Conservation (phyloP, 805 yeast genomes). For the Pichia heedii region DNA sequence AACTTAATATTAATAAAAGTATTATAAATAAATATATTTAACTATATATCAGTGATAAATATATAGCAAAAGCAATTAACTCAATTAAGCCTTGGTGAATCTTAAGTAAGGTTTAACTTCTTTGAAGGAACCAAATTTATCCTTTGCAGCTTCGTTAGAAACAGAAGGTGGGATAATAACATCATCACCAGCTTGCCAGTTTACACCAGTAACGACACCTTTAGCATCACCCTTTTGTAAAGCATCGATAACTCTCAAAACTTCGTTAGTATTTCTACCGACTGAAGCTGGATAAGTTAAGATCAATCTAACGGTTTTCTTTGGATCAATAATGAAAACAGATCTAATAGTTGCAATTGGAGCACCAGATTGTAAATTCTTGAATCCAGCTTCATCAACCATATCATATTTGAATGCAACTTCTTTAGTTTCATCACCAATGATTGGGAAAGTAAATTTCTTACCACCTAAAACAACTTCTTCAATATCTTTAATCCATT, state of each 20-base stretch:
- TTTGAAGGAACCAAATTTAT: constrained; percentile 78
- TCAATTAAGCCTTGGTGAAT: constrained; percentile 32
- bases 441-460: constrained; percentile 78
- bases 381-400: constrained; percentile 80
- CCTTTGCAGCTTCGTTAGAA: constrained; percentile 66
- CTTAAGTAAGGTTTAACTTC: constrained; percentile 89
- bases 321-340: constrained; percentile 85
- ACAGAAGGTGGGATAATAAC: constrained; percentile 88
- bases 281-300: constrained; percentile 88
- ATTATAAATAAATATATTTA: neutral
- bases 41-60: too few species aligned
- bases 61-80: neutral
- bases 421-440: constrained; percentile 79
- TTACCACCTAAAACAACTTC: constrained; percentile 63
- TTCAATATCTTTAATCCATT: constrained; percentile 88
- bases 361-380: constrained; percentile 56
- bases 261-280: constrained; percentile 92
- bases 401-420: constrained; percentile 78
- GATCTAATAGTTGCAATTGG: constrained; percentile 84
- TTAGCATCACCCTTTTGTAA: constrained; percentile 75
- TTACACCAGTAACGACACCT: constrained; percentile 83
- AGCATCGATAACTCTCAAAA: constrained; percentile 82
- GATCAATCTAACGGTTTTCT: constrained; percentile 78
- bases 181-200: constrained; percentile 86
- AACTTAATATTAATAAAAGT: neutral